phyloP scores from a whole-genome alignment of 2,329 filamentous ascomycete genomes.

The Trichoderma sp. region DNA sequence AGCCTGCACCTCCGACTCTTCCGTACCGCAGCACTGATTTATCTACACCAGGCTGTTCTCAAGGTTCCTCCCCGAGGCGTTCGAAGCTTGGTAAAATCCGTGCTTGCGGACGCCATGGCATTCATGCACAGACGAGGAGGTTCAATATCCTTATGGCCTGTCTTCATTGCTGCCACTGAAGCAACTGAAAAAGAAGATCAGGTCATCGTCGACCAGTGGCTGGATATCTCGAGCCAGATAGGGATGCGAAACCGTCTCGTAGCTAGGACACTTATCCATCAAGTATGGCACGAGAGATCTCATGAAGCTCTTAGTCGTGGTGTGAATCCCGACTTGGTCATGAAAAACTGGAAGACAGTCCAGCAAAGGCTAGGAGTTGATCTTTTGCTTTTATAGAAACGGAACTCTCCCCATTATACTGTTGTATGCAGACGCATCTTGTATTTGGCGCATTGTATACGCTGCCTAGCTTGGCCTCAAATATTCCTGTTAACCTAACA shows the following conservation, averaged over 20 bases:
- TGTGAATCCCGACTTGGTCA: neutral
- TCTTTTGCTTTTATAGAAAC: constrained; percentile 3
- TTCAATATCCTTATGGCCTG: constrained; percentile 15
- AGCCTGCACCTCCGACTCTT: constrained; percentile 12
- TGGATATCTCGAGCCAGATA: constrained; percentile 4
- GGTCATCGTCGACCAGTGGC: constrained; percentile 12
- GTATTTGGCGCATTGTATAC: no score
- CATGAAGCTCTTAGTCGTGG: neutral
- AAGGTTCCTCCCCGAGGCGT: constrained; percentile 8
- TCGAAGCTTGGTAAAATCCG: constrained; percentile 1
- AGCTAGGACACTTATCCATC: constrained; percentile 1
- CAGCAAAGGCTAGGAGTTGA: constrained; percentile 12
- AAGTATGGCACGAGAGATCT: constrained; percentile 9
- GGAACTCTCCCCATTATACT: neutral
- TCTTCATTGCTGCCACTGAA: constrained; percentile 21
- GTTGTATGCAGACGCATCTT: neutral
- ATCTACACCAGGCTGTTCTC: constrained; percentile 16
- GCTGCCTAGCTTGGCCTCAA: no score
- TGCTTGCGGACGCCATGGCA: constrained; percentile 11
- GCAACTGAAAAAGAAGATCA: constrained; percentile 14
- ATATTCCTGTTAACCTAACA: no score
- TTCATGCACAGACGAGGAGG: constrained; percentile 16
- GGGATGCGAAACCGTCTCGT: constrained; percentile 12
- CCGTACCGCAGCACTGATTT: constrained; percentile 14
- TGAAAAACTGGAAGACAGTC: neutral